A percentile compares a stretch with the other conserved stretches of the same genome.
These are phyloP conservation scores for Amanita pseudoporphyria DNA, from an alignment of 768 basidiomycete genomes.

Conservation along the genomic window DNA sequence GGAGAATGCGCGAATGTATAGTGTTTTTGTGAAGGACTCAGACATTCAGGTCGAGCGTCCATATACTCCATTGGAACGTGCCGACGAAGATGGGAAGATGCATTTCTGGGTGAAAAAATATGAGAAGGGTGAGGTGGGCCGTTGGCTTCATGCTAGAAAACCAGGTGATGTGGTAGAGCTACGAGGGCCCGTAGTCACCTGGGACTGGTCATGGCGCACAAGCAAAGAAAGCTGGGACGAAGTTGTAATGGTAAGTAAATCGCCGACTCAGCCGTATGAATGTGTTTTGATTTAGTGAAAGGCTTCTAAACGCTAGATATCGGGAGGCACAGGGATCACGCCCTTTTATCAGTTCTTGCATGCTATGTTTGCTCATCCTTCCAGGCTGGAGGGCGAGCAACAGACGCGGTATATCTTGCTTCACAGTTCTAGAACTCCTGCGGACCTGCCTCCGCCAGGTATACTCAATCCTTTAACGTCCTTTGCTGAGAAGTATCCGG, in stretches of 20 bases:
- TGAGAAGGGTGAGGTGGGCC: conserved; percentile 67
- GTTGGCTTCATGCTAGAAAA: conserved; percentile 69
- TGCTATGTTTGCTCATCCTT: conserved; percentile 32
- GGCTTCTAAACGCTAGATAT: conserved; percentile 40
- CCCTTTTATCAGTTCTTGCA: conserved; percentile 77
- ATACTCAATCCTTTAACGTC: conserved; percentile 44
- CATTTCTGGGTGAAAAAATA: conserved; percentile 79
- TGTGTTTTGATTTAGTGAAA: background rate
- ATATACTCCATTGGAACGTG: conserved; percentile 72
- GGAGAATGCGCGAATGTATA: conserved; percentile 47
- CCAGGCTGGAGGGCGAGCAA: conserved; percentile 6
- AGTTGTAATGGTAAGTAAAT: conserved; percentile 54
- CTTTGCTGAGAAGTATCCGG: conserved; percentile 41
- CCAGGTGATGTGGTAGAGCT: conserved; percentile 64
- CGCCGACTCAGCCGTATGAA: background rate
- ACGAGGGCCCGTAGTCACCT: conserved; percentile 67
- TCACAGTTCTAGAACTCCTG: conserved; percentile 53
- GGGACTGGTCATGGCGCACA: conserved; percentile 30
- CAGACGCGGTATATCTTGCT: conserved; percentile 61
- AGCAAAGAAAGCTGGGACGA: conserved; percentile 59
- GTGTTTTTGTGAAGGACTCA: conserved; percentile 75
- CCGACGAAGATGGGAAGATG: conserved; percentile 58
- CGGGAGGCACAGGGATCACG: conserved; percentile 81
- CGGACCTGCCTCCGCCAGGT: conserved; percentile 59
- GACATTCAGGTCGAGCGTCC: conserved; percentile 85